phyloP scores from a whole-genome alignment of 2,329 filamentous ascomycete genomes.

The Gaeumannomyces tritici region DNA sequence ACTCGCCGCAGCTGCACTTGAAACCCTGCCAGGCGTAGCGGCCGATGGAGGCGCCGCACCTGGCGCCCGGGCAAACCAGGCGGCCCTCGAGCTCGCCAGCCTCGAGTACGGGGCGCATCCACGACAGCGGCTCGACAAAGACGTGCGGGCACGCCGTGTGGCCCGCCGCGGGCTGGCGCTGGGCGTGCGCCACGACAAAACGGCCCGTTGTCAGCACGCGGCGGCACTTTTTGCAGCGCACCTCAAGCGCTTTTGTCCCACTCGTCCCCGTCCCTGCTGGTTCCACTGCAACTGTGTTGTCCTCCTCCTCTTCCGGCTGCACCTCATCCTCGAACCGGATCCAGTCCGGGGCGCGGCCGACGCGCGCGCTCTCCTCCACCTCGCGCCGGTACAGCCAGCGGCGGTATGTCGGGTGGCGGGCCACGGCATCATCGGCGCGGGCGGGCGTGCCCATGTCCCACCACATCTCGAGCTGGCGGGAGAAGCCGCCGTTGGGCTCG shows the following conservation, averaged over 20 bases:
- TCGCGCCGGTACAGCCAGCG: conserved; percentile 52
- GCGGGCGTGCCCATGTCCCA: conserved; percentile 75
- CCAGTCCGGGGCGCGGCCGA: conserved; percentile 70
- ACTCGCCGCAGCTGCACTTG: conserved; percentile 81
- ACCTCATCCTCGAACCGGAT: conserved; percentile 77
- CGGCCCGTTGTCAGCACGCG: conserved; percentile 43
- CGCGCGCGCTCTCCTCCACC: conserved; percentile 50
- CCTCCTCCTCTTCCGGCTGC: conserved; percentile 28
- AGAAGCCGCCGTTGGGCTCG: conserved; percentile 88
- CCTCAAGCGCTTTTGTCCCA: conserved; percentile 28
- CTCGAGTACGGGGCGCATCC: conserved; percentile 84
- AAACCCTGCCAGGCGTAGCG: conserved; percentile 96
- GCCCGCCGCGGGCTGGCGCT: conserved; percentile 10
- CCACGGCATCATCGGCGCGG: conserved; percentile 40
- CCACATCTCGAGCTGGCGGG: conserved; percentile 79
- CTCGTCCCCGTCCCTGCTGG: neutral
- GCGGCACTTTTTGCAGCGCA: conserved; percentile 89
- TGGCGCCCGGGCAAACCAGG: conserved; percentile 67
- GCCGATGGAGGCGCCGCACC: conserved; percentile 75
- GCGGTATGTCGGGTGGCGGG: conserved; percentile 68
- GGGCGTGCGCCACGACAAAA: conserved; percentile 58
- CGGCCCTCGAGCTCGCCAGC: conserved; percentile 75
- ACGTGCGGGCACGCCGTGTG: conserved; percentile 61
- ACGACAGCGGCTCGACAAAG: conserved; percentile 85
- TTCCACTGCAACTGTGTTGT: conserved; percentile 7